Percentiles rank a stretch among this genome's conserved stretches.
These are phyloP conservation scores for Marasmius oreades DNA, from an alignment of 1,284 basidiomycete species.

Conservation along the genomic window DNA sequence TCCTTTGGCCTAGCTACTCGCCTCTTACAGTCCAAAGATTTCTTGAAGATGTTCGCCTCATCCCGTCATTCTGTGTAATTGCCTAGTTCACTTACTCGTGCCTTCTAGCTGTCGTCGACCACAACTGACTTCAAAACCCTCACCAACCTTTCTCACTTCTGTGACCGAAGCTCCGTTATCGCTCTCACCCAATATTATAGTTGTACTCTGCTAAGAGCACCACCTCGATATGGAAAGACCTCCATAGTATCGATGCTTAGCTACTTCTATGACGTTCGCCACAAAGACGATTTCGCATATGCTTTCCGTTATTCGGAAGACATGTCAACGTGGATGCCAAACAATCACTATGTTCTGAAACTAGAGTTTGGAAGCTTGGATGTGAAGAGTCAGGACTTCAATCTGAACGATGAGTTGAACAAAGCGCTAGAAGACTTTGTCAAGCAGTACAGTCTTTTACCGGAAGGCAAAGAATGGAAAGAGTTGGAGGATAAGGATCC, in stretches of 20 bases:
- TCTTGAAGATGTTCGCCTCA: not conserved
- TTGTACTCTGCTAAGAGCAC: not conserved
- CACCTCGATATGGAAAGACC: not conserved
- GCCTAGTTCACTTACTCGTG: not conserved
- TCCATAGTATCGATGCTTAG: not conserved
- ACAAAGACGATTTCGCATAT: not conserved
- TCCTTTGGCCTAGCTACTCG: not conserved
- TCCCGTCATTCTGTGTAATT: not conserved
- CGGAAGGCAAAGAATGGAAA: not conserved
- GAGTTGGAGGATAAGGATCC: not conserved
- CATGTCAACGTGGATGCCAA: not conserved
- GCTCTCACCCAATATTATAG: not conserved
- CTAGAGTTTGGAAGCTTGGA: not conserved
- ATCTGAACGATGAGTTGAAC: not conserved
- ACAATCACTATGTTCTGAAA: not conserved
- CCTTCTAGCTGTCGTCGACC: not conserved
- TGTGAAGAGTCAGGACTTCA: not conserved
- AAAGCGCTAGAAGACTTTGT: not conserved
- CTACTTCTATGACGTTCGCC: not conserved
- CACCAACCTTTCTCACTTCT: not conserved
- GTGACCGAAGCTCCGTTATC: not conserved
- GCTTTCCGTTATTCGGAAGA: not conserved
- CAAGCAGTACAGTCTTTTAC: not conserved
- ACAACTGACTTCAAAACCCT: not conserved
- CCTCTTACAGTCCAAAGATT: not conserved